A percentile compares a stretch with the other conserved stretches of the same genome.
Evolutionary conservation across 768 basidiomycete species (phyloP).

Genomic region (Exidia glandulosa): DNA sequence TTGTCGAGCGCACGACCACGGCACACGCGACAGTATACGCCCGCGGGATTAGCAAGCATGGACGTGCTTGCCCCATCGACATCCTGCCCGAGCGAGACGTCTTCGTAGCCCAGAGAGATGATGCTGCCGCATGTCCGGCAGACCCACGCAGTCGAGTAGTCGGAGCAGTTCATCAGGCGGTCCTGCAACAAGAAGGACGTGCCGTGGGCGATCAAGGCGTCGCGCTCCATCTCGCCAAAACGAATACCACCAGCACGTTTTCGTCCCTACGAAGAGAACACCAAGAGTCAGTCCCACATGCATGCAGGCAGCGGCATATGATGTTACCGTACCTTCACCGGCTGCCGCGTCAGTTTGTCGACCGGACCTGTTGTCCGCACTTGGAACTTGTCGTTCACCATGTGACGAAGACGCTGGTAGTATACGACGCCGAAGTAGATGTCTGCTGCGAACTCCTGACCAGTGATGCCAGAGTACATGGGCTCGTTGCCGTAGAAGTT

Average conservation of each 20-base stretch:
- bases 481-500: slow-evolving; percentile 99
- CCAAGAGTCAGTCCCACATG: slow-evolving; percentile 2
- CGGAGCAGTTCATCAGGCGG: slow-evolving; percentile 98
- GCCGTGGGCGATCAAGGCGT: slow-evolving; percentile 96
- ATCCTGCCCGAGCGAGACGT: slow-evolving; percentile 60
- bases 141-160: slow-evolving; percentile 99
- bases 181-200: slow-evolving; percentile 98
- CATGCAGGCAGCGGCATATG: background rate
- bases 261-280: slow-evolving; percentile 53
- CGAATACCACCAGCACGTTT: slow-evolving; percentile 98
- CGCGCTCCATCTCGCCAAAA: slow-evolving; percentile 99
- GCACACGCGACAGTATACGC: slow-evolving; percentile 95
- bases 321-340: slow-evolving; percentile 69
- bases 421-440: slow-evolving; percentile 98
- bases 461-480: slow-evolving; percentile 99
- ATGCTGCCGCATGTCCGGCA: slow-evolving; percentile 93
- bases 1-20: slow-evolving; percentile 57
- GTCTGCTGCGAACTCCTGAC: slow-evolving; percentile 95
- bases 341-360: slow-evolving; percentile 90
- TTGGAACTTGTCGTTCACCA: slow-evolving; percentile 99
- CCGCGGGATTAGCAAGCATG: slow-evolving; percentile 54
- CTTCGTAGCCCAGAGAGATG: slow-evolving; percentile 93
- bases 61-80: slow-evolving; percentile 38
- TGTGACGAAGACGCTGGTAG: slow-evolving; percentile 96
- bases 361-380: slow-evolving; percentile 97